Conservation (phyloP, 2,329 filamentous ascomycete genomes). For the Penicillium sp. region DNA sequence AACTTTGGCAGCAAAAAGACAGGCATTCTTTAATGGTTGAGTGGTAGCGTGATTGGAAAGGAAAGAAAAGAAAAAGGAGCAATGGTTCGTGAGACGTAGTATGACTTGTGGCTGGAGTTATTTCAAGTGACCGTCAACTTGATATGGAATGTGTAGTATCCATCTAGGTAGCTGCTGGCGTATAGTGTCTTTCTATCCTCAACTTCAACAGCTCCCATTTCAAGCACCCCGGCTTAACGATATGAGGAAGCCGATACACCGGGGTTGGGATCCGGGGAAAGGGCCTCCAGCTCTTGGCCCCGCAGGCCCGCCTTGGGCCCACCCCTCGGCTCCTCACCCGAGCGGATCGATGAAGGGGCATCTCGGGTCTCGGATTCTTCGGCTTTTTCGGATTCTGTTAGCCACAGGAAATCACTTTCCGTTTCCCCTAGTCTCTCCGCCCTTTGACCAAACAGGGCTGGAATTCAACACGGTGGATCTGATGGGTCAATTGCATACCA, state of each 20-base stretch:
- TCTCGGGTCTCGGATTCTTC: not conserved
- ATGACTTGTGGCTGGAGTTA: no score
- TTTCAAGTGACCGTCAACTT: no score
- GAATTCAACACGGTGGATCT: not conserved
- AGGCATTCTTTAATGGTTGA: not conserved
- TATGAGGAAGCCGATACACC: not conserved
- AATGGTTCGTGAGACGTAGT: no score
- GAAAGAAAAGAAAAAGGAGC: no score
- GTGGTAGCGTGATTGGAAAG: not conserved
- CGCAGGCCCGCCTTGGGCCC: not conserved
- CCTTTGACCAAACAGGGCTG: not conserved
- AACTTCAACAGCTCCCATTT: not conserved
- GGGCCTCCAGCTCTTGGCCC: not conserved
- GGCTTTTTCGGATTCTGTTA: not conserved
- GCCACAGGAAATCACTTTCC: not conserved
- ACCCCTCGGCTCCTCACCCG: not conserved
- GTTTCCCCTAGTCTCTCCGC: not conserved
- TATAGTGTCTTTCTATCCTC: no score
- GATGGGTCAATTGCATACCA: not conserved
- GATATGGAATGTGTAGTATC: no score
- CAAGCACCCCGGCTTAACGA: not conserved
- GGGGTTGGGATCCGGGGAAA: not conserved
- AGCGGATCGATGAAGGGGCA: not conserved
- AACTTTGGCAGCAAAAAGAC: not conserved
- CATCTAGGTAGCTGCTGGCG: no score